Conservation (phyloP, 441 rosid genomes). For the Flueggea neowawraea region DNA sequence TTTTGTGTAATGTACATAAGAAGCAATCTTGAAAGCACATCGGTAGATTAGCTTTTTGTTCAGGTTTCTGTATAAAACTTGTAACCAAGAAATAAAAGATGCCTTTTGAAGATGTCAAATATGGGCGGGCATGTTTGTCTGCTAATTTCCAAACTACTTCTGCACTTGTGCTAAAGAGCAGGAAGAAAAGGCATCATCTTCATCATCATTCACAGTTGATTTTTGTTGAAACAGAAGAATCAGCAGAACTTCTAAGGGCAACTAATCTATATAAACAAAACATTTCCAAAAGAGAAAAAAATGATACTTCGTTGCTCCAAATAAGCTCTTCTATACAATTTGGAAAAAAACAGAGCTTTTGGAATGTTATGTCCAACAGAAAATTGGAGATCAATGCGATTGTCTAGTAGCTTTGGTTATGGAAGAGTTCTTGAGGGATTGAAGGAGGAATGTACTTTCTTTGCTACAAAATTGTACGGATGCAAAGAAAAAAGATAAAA, state of each 20-base stretch:
- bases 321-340: not conserved
- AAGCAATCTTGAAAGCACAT: too few species aligned
- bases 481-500: not conserved
- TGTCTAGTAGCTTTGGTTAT: conserved; percentile 21
- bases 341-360: too few species aligned
- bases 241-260: not conserved
- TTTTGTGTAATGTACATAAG: too few species aligned
- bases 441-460: conserved; percentile 70
- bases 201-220: not conserved
- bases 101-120: too few species aligned
- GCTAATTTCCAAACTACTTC: too few species aligned
- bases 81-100: too few species aligned
- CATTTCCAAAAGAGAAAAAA: not conserved
- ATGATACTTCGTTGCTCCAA: conserved; percentile 3
- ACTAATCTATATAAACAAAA: not conserved
- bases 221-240: conserved; percentile 7
- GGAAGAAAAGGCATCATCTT: not conserved
- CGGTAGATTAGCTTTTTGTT: too few species aligned
- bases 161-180: too few species aligned
- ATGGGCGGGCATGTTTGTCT: too few species aligned
- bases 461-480: conserved; percentile 20
- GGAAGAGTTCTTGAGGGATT: conserved; percentile 68
- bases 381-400: conserved; percentile 22
- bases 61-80: too few species aligned
- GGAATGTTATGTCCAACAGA: conserved; percentile 32